Conservation (phyloP, 208 protist species). For the Crithidia acanthocephali region DNA sequence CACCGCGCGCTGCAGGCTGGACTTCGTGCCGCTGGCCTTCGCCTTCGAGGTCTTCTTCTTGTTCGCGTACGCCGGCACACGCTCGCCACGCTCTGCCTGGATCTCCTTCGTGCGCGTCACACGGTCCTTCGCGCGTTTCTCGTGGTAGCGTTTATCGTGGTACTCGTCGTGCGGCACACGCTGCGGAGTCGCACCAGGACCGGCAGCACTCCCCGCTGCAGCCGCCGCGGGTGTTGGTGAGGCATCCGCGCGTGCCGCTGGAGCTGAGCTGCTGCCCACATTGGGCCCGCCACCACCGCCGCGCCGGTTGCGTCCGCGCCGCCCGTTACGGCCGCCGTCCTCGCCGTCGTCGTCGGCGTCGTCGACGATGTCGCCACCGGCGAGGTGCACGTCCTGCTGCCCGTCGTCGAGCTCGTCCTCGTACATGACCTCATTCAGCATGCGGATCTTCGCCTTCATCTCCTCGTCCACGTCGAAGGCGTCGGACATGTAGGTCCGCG, state of each 20-base stretch:
- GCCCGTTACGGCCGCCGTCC: not conserved
- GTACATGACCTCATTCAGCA: slow-evolving; percentile 90
- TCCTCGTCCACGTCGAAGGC: slow-evolving; percentile 79
- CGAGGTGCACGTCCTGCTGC: slow-evolving; percentile 46
- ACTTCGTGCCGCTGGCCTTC: slow-evolving; percentile 24
- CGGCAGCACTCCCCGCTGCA: not conserved
- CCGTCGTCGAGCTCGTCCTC: slow-evolving; percentile 90
- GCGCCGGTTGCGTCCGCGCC: slow-evolving; percentile 14
- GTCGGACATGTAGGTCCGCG: slow-evolving; percentile 31
- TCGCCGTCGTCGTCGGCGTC: slow-evolving; percentile 26
- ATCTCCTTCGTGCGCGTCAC: slow-evolving; percentile 48
- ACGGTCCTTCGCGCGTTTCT: slow-evolving; percentile 53
- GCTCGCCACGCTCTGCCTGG: slow-evolving; percentile 30
- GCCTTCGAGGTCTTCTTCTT: slow-evolving; percentile 71
- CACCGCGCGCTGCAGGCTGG: slow-evolving; percentile 24
- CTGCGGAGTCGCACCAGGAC: not conserved
- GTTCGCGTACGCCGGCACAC: slow-evolving; percentile 55
- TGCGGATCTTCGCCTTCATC: slow-evolving; percentile 80
- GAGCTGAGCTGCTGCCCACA: not conserved
- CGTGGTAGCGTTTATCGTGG: slow-evolving; percentile 79
- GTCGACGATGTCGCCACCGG: slow-evolving; percentile 38
- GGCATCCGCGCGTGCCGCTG: not conserved
- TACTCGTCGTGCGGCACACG: slow-evolving; percentile 61
- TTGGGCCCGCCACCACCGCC: not conserved
- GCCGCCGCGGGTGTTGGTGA: not conserved